phyloP scores from a whole-genome alignment of 2,329 filamentous ascomycete genomes.

The Ascochyta clinopodiicola region DNA sequence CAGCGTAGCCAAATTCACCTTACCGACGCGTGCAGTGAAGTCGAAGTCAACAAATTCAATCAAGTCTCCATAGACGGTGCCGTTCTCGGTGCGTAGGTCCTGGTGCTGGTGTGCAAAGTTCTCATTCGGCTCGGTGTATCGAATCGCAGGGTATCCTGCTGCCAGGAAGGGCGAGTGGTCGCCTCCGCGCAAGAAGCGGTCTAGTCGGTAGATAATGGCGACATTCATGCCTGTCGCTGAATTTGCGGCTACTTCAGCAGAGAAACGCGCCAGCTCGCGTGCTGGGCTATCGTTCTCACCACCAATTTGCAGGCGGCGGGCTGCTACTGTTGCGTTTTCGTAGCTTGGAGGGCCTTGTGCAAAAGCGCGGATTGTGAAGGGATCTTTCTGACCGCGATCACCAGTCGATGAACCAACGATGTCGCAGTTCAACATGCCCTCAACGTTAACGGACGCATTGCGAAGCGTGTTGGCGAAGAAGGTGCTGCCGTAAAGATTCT shows the following conservation, averaged over 20 bases:
- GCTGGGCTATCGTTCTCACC: conserved; percentile 63
- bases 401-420: conserved; percentile 61
- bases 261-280: conserved; percentile 62
- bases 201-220: conserved; percentile 62
- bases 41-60: conserved; percentile 65
- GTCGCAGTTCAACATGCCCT: conserved; percentile 65
- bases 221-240: conserved; percentile 61
- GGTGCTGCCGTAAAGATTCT: conserved; percentile 60
- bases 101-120: conserved; percentile 66
- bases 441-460: conserved; percentile 60
- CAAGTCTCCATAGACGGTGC: conserved; percentile 62
- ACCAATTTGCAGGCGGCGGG: conserved; percentile 50
- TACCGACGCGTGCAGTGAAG: conserved; percentile 60
- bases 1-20: conserved; percentile 62
- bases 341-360: conserved; percentile 57
- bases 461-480: conserved; percentile 61
- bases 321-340: conserved; percentile 49
- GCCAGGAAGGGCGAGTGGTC: conserved; percentile 64
- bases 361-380: conserved; percentile 63
- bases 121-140: conserved; percentile 66
- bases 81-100: conserved; percentile 57
- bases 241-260: conserved; percentile 62
- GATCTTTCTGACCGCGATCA: conserved; percentile 55
- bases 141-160: conserved; percentile 61
- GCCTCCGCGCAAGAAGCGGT: conserved; percentile 63